Percentiles rank a stretch among this genome's conserved stretches.
Conservation (phyloP, 2,329 filamentous ascomycete genomes). For the Zasmidium angulare region DNA sequence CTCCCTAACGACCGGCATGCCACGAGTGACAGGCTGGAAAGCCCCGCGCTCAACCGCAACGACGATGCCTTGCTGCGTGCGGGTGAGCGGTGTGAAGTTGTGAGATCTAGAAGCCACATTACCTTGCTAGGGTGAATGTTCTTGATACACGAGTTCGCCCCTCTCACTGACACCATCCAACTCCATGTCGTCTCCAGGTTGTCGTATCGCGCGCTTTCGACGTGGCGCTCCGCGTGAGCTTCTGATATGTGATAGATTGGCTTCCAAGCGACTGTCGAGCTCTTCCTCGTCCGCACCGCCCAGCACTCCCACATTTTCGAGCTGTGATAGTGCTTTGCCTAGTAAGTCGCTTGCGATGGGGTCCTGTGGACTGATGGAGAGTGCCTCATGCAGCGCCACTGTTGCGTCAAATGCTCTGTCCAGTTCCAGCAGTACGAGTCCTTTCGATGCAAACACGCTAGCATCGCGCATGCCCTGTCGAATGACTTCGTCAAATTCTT, state of each 20-base stretch:
- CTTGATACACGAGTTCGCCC: not conserved
- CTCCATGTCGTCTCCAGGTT: not conserved
- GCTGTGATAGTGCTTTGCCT: conserved; percentile 67
- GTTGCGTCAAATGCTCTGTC: conserved; percentile 74
- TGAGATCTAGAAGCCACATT: not conserved
- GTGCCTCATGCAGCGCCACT: conserved; percentile 77
- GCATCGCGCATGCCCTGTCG: conserved; percentile 74
- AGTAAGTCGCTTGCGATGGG: conserved; percentile 77
- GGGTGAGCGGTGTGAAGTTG: not conserved
- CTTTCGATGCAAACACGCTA: conserved; percentile 77
- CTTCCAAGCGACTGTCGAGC: conserved; percentile 25
- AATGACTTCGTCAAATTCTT: conserved; percentile 83
- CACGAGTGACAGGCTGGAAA: not conserved
- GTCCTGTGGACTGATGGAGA: conserved; percentile 76
- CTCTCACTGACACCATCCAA: not conserved
- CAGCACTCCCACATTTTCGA: conserved; percentile 49
- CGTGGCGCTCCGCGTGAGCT: conserved; percentile 4
- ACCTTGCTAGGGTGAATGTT: not conserved
- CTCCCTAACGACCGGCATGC: not conserved
- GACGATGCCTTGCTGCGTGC: not conserved
- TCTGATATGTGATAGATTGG: conserved; percentile 18
- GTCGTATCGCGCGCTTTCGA: not conserved
- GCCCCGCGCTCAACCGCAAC: not conserved
- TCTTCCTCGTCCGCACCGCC: conserved; percentile 47
- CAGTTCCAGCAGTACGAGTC: conserved; percentile 78